Evolutionary conservation across 73 alveolate genomes (phyloP).

Genomic region (Paramecium sexaurelia): DNA sequence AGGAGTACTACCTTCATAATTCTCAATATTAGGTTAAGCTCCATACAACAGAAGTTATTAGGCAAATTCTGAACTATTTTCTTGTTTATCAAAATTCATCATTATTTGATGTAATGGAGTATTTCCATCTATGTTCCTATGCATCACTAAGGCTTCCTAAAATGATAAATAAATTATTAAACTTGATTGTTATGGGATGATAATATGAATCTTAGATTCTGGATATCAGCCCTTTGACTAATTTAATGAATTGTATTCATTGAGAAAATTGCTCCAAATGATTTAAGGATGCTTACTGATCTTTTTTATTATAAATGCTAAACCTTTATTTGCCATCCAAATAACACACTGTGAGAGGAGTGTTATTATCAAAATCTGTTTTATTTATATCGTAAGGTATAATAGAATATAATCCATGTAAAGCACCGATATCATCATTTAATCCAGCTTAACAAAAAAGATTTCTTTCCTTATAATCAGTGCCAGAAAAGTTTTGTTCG

Average conservation of each 20-base stretch:
- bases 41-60: neutral
- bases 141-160: neutral
- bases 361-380: constrained; percentile 24
- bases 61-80: neutral
- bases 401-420: neutral
- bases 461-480: constrained; percentile 76
- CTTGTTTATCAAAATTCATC: neutral
- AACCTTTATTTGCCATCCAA: constrained; percentile 71
- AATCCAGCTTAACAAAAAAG: constrained; percentile 70
- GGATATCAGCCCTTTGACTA: constrained; percentile 65
- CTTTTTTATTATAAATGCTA: constrained; percentile 68
- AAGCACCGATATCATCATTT: constrained; percentile 12
- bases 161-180: neutral
- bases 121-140: constrained; percentile 23
- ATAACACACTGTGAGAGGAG: constrained; percentile 46
- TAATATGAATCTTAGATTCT: constrained; percentile 65
- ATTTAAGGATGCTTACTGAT: constrained; percentile 63
- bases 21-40: constrained; percentile 12
- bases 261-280: constrained; percentile 75
- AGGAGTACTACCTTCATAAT: constrained; percentile 28
- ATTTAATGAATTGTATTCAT: constrained; percentile 73
- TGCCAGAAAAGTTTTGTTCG: constrained; percentile 49
- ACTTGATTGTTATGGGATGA: neutral
- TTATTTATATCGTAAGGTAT: neutral
- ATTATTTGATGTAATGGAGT: constrained; percentile 21